Conservation (phyloP, 805 yeast genomes). For the Candida endomychidarum region DNA sequence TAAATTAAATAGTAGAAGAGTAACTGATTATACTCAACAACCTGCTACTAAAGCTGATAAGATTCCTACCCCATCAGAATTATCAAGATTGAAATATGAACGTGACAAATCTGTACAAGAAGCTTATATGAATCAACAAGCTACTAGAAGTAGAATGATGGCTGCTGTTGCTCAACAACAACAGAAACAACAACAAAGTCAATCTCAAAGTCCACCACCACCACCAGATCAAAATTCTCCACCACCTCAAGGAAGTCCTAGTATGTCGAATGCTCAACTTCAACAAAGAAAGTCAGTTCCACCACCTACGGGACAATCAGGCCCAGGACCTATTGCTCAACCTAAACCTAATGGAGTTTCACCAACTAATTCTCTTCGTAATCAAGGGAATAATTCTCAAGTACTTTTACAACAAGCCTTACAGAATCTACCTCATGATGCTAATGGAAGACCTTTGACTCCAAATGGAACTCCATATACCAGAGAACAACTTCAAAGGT, state of each 20-base stretch:
- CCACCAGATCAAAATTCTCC: slow-evolving; percentile 4
- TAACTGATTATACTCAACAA: slow-evolving; percentile 14
- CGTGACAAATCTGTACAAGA: slow-evolving; percentile 85
- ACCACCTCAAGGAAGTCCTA: neutral
- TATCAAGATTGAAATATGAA: slow-evolving; percentile 79
- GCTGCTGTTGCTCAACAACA: slow-evolving; percentile 42
- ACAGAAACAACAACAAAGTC: slow-evolving; percentile 17
- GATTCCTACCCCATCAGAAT: slow-evolving; percentile 71
- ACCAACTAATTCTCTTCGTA: slow-evolving; percentile 4
- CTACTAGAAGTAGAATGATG: slow-evolving; percentile 41
- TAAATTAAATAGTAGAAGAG: slow-evolving; percentile 27
- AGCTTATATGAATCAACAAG: slow-evolving; percentile 53
- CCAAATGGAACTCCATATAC: slow-evolving; percentile 61
- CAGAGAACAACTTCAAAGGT: slow-evolving; percentile 59
- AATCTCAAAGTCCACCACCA: slow-evolving; percentile 5
- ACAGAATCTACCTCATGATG: slow-evolving; percentile 11
- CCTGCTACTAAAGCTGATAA: slow-evolving; percentile 36
- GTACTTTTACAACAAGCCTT: slow-evolving; percentile 6
- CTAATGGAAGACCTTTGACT: slow-evolving; percentile 34
- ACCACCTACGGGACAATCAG: neutral
- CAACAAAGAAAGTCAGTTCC: neutral
- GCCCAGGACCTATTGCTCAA: slow-evolving; percentile 1
- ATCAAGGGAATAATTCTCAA: slow-evolving; percentile 6
- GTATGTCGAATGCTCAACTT: neutral
- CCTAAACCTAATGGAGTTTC: slow-evolving; percentile 9